Conservation (phyloP, 2,329 filamentous ascomycete genomes). For the Apiospora koreana region DNA sequence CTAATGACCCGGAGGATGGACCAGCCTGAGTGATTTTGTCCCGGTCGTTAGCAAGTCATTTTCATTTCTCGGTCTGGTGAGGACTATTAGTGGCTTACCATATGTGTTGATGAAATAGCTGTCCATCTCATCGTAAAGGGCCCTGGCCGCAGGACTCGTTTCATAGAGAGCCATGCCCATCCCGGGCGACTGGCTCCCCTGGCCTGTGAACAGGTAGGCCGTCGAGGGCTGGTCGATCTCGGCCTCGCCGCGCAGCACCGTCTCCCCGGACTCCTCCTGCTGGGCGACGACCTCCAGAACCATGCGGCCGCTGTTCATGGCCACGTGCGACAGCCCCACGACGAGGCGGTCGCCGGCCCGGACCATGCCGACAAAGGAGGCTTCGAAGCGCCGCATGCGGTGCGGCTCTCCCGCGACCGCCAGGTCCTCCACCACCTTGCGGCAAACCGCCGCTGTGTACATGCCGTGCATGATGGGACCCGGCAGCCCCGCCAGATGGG, state of each 20-base stretch:
- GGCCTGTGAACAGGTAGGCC: conserved; percentile 96
- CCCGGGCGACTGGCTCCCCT: conserved; percentile 96
- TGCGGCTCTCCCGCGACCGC: conserved; percentile 97
- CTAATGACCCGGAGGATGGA: conserved; percentile 98
- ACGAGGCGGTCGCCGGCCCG: conserved; percentile 92
- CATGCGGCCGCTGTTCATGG: conserved; percentile 97
- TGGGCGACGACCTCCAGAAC: conserved; percentile 91
- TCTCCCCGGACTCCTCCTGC: conserved; percentile 94
- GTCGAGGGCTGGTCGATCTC: conserved; percentile 97
- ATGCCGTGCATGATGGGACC: conserved; percentile 99
- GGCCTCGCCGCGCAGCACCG: conserved; percentile 90
- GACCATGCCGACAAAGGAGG: conserved; percentile 95
- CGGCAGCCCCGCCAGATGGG: conserved; percentile 90
- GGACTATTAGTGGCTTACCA: conserved; percentile 34
- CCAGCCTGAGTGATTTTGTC: too few relatives aligned
- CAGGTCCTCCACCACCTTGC: conserved; percentile 96
- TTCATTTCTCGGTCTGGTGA: background rate
- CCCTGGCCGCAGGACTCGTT: conserved; percentile 88
- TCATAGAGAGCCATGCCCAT: conserved; percentile 99
- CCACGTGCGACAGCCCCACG: conserved; percentile 92
- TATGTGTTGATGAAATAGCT: conserved; percentile 68
- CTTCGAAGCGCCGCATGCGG: conserved; percentile 95
- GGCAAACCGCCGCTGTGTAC: conserved; percentile 96
- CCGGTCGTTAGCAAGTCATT: too few relatives aligned
- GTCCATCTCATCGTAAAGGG: conserved; percentile 97